phyloP scores from a whole-genome alignment of 2,329 filamentous ascomycete genomes.

The Colletotrichum acutatum region DNA sequence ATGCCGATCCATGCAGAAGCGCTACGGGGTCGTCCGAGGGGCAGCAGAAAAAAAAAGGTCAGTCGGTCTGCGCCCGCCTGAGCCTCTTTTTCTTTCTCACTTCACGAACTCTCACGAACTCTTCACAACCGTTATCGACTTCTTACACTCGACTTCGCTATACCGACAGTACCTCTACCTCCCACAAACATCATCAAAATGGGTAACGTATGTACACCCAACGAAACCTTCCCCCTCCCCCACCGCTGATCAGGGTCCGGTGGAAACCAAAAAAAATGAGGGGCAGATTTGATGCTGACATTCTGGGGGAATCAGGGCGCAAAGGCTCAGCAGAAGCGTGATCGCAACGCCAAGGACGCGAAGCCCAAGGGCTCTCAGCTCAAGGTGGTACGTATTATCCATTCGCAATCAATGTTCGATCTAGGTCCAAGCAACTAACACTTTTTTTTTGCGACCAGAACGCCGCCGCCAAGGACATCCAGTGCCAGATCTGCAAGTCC shows the following conservation, averaged over 20 bases:
- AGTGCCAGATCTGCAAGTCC: constrained; percentile 81
- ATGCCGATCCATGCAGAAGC: constrained; percentile 28
- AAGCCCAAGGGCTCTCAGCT: constrained; percentile 71
- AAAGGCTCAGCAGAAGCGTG: constrained; percentile 78
- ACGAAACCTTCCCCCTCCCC: constrained; percentile 18
- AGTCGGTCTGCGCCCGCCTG: constrained; percentile 14
- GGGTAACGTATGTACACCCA: constrained; percentile 37
- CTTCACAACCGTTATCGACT: neutral
- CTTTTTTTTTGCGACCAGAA: constrained; percentile 62
- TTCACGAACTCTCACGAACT: constrained; percentile 1
- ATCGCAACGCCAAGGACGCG: constrained; percentile 74
- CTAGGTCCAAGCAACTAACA: neutral
- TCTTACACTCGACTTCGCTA: neutral
- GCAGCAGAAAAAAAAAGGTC: constrained; percentile 4
- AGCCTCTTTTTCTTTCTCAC: neutral
- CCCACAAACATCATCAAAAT: constrained; percentile 14
- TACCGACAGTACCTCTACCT: neutral
- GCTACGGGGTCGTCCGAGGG: constrained; percentile 22
- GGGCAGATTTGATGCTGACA: constrained; percentile 28
- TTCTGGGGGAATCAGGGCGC: constrained; percentile 59
- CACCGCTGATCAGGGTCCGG: constrained; percentile 32
- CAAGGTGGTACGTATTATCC: constrained; percentile 61
- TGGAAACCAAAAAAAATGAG: constrained; percentile 33
- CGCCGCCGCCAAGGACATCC: constrained; percentile 78
- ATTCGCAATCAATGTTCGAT: neutral